phyloP scores from a whole-genome alignment of 1,284 basidiomycete genomes.

The Ceratobasidium sp. region DNA sequence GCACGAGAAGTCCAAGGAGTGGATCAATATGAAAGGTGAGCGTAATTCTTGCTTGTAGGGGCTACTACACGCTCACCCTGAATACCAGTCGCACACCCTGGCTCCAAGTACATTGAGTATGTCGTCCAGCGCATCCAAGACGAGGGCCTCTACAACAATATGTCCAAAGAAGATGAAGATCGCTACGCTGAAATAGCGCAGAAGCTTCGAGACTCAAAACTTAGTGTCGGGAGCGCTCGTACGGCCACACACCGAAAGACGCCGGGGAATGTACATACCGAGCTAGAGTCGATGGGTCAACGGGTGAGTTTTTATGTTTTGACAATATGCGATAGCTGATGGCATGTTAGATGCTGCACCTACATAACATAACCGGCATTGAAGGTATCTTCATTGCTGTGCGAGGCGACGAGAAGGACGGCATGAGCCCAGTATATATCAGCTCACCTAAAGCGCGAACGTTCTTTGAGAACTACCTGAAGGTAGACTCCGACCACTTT shows the following conservation, averaged over 20 bases:
- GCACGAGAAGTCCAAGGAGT: slow-evolving; percentile 4
- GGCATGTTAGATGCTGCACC: background rate
- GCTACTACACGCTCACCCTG: background rate
- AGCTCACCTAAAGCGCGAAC: background rate
- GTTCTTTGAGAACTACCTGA: background rate
- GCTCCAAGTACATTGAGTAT: background rate
- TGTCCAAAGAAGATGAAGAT: background rate
- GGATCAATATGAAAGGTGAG: background rate
- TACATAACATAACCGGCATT: background rate
- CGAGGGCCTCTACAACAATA: background rate
- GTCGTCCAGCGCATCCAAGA: background rate
- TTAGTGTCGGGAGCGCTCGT: background rate
- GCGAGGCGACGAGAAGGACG: background rate
- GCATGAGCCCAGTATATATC: background rate
- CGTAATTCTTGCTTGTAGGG: background rate
- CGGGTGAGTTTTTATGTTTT: background rate
- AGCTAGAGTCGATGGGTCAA: background rate
- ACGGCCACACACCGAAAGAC: background rate
- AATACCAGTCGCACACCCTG: background rate
- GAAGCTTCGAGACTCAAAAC: background rate
- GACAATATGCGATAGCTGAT: background rate
- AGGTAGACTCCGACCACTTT: background rate
- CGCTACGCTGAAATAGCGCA: background rate
- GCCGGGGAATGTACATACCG: background rate
- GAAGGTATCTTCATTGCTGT: background rate